These are phyloP conservation scores for Penicillium canescens DNA, from an alignment of 495 filamentous ascomycete species.

Conservation along the genomic window DNA sequence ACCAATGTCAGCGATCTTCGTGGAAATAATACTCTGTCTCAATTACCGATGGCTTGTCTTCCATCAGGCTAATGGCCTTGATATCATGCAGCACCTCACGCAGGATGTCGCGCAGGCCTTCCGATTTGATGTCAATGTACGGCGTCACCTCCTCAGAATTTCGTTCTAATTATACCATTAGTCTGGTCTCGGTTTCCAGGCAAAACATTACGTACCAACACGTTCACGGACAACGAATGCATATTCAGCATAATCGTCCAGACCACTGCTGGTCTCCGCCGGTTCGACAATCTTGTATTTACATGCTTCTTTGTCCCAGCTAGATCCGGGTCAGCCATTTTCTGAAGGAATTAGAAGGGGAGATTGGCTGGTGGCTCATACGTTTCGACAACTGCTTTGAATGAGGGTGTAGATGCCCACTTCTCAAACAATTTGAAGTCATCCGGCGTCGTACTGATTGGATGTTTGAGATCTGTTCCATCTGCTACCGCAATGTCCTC, in stretches of 20 bases:
- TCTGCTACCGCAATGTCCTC: slow-evolving; percentile 13
- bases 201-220: slow-evolving; percentile 22
- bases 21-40: slow-evolving; percentile 10
- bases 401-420: slow-evolving; percentile 20
- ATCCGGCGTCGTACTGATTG: slow-evolving; percentile 23
- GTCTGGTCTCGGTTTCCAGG: background rate
- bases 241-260: slow-evolving; percentile 25
- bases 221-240: slow-evolving; percentile 26
- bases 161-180: slow-evolving; percentile 19
- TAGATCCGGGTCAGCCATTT: slow-evolving; percentile 18
- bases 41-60: slow-evolving; percentile 23
- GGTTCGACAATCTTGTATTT: slow-evolving; percentile 25
- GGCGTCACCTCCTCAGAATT: slow-evolving; percentile 22
- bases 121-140: slow-evolving; percentile 30
- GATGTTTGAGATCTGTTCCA: slow-evolving; percentile 16
- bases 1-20: slow-evolving; percentile 14
- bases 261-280: slow-evolving; percentile 12
- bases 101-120: slow-evolving; percentile 32
- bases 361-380: slow-evolving; percentile 11
- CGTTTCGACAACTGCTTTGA: slow-evolving; percentile 24
- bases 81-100: slow-evolving; percentile 27
- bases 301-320: slow-evolving; percentile 27
- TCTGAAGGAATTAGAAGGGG: slow-evolving; percentile 6
- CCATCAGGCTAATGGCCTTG: slow-evolving; percentile 31
- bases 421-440: slow-evolving; percentile 26